Evolutionary conservation across 805 yeast genomes (phyloP).

Genomic region (Kuraishia capsulata): DNA sequence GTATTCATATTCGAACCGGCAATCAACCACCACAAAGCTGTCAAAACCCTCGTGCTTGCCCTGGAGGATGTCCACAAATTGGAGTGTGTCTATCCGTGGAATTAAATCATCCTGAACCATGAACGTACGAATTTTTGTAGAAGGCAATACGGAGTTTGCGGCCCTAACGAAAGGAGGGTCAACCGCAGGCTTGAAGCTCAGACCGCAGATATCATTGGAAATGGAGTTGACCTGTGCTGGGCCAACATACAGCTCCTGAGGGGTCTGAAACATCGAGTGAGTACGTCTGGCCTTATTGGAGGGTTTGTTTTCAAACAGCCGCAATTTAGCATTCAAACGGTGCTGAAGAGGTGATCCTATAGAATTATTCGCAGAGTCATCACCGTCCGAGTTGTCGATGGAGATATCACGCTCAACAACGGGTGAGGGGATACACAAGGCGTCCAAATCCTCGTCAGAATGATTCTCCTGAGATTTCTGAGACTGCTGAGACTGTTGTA

Average conservation of each 20-base stretch:
- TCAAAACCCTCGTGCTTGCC: constrained; percentile 46
- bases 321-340: not conserved
- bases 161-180: not conserved
- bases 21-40: constrained; percentile 61
- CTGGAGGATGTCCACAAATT: constrained; percentile 47
- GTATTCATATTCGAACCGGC: constrained; percentile 88
- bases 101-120: constrained; percentile 48
- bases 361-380: not conserved
- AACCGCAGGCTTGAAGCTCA: not conserved
- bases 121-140: constrained; percentile 31
- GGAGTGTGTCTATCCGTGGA: constrained; percentile 55
- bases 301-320: not conserved
- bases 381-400: not conserved
- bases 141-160: constrained; percentile 14
- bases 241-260: not conserved
- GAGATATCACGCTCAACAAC: not conserved
- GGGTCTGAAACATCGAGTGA: constrained; percentile 3
- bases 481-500: not conserved
- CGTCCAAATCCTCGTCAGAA: not conserved
- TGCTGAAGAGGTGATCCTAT: constrained; percentile 3
- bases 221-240: not conserved
- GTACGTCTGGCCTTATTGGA: constrained; percentile 1
- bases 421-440: constrained; percentile 2
- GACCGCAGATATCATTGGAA: not conserved
- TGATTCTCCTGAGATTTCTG: not conserved